Evolutionary conservation across 192 early-diverging fungal species (phyloP), one percentile per base, ranked within the genome.

Genomic region (Rhizoclosmatium globosum): DNA sequence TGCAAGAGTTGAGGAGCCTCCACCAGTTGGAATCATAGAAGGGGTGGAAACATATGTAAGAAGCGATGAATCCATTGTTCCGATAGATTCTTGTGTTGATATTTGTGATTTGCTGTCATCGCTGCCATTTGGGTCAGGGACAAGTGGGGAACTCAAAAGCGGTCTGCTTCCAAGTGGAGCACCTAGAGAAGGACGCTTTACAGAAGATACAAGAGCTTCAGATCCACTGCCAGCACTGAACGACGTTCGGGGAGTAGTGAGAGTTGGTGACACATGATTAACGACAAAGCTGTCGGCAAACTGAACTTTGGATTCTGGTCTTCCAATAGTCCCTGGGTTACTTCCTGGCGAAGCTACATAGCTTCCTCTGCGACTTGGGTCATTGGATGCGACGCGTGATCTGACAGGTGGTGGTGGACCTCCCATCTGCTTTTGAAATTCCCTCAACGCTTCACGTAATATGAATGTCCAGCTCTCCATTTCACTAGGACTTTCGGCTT

Each of bases 391-490:
- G 7, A 78, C 38, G 7, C 67, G 47, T 23, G 77, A 70, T n/a
- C 48, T 42, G 42, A 78, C 45, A 39, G 77, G 66, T 41, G 56
- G 77, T 31, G 72, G 72, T 15, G 66, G 78, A 19, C 60, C 70
- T 44, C 78, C 62, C n/a, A 46, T 41, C 6, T 66, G 21, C 41
- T 71, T 70, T 50, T 79, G 78, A 46, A 79, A 65, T 42, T 72
- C 78, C 42, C 45, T 62, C n/a, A 66, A 69, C 7, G 78, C 69
- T 50, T 79, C 82, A 46, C 83, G 74, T 3, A 85, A 17, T 11
- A 77, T 50, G 44, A 68, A 59, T n/a, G 85, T 41, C 94, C 94
- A 96, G 68, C 89, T 87, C 66, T 93, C 85, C 89, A 92, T 89
- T 2, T 90, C 87, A 1, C 83, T 77, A 3, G 82, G 76, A 23